Base-by-base conservation (phyloP, 768 basidiomycete species). In the Lactifluus hygrophoroides region DNA sequence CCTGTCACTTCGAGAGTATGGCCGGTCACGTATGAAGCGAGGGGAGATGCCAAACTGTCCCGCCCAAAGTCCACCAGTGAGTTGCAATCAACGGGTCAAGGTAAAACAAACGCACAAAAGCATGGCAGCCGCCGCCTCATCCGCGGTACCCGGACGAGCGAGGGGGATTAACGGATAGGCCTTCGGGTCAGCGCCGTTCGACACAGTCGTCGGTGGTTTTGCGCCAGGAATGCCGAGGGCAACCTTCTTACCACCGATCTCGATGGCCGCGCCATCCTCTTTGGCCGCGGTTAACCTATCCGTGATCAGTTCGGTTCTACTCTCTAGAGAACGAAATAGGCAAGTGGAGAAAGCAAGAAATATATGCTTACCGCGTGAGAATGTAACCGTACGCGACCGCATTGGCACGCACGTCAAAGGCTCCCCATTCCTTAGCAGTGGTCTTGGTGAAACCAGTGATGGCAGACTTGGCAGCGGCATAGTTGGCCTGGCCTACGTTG, bases 1-100 rank as follows among this genome's bases (percentile, higher is more conserved):
- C 90, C 90, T 37, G 90, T 91, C 21, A 88, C 86, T 70, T 90
- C 88, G 54, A 92, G 74, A 16, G 88, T 90, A 71, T 91, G 90
- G 8, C 90, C 90, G 46, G 79, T 82, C 54, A 93, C 84, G 67
- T 88, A 93, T 3, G 85, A 82, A 14, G 88, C 86, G 23, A 93
- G 73, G 10, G 88, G 88, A 14, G 86, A 89, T 0, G 82, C 82
- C 62, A 92, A 75, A 79, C 87, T 89, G 52, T 21, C 25, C 53
- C 37, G 53, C 40, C 38, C 43, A 56, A 54, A 53, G 32, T 49
- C 62, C 45, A 52, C 40, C 13, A 52, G 63, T 60, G 60, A 54
- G 7, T 51, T 32, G 44, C 52, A 28, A 35, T 40, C 44, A 1
- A 51, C 27, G 7, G 4, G 46, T 43, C 46, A 43, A 43, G 42